These are phyloP conservation scores for Penicillium bovifimosum DNA, from an alignment of 495 filamentous ascomycete species.

Conservation along the genomic window DNA sequence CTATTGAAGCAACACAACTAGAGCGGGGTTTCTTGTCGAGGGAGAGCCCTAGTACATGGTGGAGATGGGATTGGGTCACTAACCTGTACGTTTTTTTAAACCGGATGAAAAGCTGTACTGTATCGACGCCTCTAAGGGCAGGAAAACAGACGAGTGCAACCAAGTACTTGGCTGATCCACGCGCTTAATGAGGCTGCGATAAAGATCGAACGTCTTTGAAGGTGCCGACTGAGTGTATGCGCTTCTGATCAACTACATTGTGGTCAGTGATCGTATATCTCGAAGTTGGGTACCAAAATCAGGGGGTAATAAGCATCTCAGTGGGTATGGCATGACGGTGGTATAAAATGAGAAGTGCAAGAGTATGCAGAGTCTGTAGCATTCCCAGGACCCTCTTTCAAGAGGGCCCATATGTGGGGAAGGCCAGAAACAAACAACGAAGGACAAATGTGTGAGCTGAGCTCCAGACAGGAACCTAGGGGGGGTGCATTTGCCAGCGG, in stretches of 20 bases:
- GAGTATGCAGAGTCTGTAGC: background rate
- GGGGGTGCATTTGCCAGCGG: background rate
- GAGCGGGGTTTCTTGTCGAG: conserved; percentile 3
- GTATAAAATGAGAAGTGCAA: conserved; percentile 16
- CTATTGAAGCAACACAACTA: conserved; percentile 6
- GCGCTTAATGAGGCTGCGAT: conserved; percentile 6
- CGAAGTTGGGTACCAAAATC: background rate
- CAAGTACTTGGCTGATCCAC: conserved; percentile 22
- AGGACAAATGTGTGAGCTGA: background rate
- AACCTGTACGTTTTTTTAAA: conserved; percentile 10
- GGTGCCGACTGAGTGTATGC: conserved; percentile 6
- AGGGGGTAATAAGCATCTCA: conserved; percentile 7
- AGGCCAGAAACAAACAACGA: background rate
- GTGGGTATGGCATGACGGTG: conserved; percentile 21
- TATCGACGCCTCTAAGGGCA: background rate
- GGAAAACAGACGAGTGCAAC: conserved; percentile 5
- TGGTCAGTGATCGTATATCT: conserved; percentile 5
- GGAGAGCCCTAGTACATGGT: background rate
- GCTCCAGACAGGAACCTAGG: background rate
- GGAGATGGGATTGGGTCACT: background rate
- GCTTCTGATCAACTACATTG: conserved; percentile 15
- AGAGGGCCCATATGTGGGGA: conserved; percentile 1
- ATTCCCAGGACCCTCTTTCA: conserved; percentile 1
- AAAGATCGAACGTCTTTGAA: conserved; percentile 10
- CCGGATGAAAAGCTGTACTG: background rate